Evolutionary conservation across 2,329 filamentous ascomycete genomes (phyloP).

Genomic region (Bipolaris bicolor): DNA sequence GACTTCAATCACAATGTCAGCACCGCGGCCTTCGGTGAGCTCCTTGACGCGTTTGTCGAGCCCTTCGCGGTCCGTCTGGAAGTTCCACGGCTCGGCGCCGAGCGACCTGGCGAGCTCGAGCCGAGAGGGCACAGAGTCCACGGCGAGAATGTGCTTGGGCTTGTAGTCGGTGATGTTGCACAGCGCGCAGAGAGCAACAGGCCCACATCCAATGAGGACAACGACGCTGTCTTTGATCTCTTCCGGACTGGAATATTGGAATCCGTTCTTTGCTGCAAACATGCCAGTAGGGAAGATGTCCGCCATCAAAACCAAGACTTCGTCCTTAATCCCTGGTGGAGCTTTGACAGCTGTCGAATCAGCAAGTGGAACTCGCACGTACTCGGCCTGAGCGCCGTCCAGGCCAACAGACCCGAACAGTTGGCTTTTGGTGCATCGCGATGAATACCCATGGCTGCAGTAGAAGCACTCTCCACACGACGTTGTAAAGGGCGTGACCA

Average conservation of each 20-base stretch:
- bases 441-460: conserved; percentile 76
- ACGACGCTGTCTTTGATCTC: conserved; percentile 71
- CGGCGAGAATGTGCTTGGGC: conserved; percentile 76
- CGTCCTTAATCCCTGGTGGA: conserved; percentile 72
- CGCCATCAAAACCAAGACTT: conserved; percentile 83
- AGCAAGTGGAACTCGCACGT: conserved; percentile 73
- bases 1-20: conserved; percentile 75
- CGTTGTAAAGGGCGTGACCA: conserved; percentile 81
- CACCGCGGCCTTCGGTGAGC: conserved; percentile 78
- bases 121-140: conserved; percentile 78
- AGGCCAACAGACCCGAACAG: conserved; percentile 73
- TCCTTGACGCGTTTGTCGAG: conserved; percentile 74
- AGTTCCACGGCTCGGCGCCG: conserved; percentile 85
- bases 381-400: conserved; percentile 83
- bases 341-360: conserved; percentile 81
- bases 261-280: conserved; percentile 80
- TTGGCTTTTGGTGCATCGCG: conserved; percentile 72
- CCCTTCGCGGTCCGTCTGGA: conserved; percentile 68
- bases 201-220: conserved; percentile 82
- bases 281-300: conserved; percentile 88
- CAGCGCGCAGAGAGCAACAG: conserved; percentile 80
- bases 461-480: conserved; percentile 76
- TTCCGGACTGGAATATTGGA: conserved; percentile 65
- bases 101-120: conserved; percentile 74
- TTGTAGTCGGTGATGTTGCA: conserved; percentile 76